Base-by-base conservation (phyloP, 2,329 filamentous ascomycete species). In the Setomelanomma holmii region DNA sequence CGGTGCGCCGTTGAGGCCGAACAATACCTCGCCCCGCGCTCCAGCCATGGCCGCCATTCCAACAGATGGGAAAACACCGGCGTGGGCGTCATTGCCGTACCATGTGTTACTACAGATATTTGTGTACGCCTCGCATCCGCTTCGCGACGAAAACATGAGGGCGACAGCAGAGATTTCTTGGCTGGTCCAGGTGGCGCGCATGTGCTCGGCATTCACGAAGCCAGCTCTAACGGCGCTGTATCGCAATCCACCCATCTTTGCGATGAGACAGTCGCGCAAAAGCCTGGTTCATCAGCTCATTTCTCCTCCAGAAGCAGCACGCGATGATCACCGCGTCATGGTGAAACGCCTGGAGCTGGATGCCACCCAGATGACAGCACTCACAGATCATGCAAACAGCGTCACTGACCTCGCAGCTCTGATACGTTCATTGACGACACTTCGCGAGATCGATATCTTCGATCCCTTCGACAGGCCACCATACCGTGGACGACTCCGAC, bases 191-290 rank as follows among this genome's bases (percentile, higher is more conserved):
- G 77, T 84, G 39, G 85, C 89, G 30, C 79, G 81, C 1, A 76
- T 86, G 14, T 93, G 61, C 64, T 83, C 80, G 44, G 72, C 80
- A 2, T 91, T 93, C 51, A 77, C 84, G 0, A 90, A 92, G 63
- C 88, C 91, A 4, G 89, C 89, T 1, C 74, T 95, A 44, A 86
- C 86, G 4, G 87, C 85, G 1, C 79, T 96, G 4, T 95, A 95
- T 69, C 80, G 82, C 40, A 84, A 80, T 4, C 90, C 90, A 7
- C 86, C 86, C 1, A 77, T 95, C 39, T 80, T 83, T 52, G 79
- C 81, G 1, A 74, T 79, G 30, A 72, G 75, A 27, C 80, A 82
- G 55, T 77, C 78, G 11, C 79, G 67, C 11, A 68, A 56, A 40
- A 72, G 76, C 34, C 70, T 85, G 17, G 65, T 83, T 14, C 67